Conservation (phyloP, 805 yeast genomes). For the Pichia pseudocactophila region DNA sequence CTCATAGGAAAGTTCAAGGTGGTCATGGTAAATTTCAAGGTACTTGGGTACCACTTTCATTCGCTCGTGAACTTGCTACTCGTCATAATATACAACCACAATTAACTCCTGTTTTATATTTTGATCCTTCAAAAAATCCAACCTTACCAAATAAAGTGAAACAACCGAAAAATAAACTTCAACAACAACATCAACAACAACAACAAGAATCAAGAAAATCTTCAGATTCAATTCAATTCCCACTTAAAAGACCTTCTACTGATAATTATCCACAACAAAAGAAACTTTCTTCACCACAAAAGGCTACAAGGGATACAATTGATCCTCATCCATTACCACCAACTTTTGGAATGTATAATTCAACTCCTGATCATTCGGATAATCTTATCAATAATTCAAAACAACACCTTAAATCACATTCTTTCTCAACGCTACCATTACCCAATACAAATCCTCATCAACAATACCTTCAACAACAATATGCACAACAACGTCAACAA, state of each 20-base stretch:
- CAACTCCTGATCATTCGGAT: not conserved
- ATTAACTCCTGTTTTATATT: slow-evolving; percentile 46
- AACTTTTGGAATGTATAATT: not conserved
- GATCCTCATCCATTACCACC: not conserved
- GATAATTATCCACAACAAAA: too few species aligned
- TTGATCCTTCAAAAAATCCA: slow-evolving; percentile 38
- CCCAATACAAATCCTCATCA: not conserved
- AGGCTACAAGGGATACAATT: too few species aligned
- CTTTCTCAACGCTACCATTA: not conserved
- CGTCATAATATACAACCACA: slow-evolving; percentile 42
- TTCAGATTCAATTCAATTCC: too few species aligned
- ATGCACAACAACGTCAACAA: not conserved
- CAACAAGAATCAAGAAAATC: not conserved
- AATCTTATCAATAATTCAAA: not conserved
- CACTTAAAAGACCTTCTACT: too few species aligned
- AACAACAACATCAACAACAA: not conserved
- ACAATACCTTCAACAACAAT: slow-evolving; percentile 8
- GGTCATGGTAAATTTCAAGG: slow-evolving; percentile 84
- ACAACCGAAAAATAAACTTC: not conserved
- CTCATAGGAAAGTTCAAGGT: slow-evolving; percentile 74
- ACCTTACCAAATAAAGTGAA: slow-evolving; percentile 30
- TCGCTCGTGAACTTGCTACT: slow-evolving; percentile 51
- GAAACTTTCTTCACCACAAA: too few species aligned
- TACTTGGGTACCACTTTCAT: slow-evolving; percentile 70
- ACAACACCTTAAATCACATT: not conserved